These are phyloP conservation scores for Ormosia emarginata DNA, from an alignment of 306 rosid species.

Conservation along the genomic window DNA sequence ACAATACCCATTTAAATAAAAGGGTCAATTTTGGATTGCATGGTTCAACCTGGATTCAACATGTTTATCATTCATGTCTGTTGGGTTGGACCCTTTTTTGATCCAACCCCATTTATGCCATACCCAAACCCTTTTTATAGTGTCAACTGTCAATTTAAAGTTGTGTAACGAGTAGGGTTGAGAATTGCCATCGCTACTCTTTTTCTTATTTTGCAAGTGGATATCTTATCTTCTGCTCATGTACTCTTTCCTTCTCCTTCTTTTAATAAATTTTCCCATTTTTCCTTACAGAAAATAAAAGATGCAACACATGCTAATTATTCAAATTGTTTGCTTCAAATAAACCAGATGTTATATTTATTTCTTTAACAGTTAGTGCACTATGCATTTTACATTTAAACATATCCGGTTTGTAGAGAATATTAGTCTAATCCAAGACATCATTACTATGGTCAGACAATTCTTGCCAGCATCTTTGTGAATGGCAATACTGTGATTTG, in stretches of 20 bases:
- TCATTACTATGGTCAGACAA: conserved; percentile 48
- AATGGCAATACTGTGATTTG: conserved; percentile 55
- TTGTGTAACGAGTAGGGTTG: background rate
- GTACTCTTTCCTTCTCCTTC: background rate
- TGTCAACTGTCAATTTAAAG: background rate
- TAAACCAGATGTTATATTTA: background rate
- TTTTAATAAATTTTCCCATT: background rate
- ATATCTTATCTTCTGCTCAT: background rate
- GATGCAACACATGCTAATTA: background rate
- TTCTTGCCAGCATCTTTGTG: conserved; percentile 56
- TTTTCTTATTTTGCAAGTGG: background rate
- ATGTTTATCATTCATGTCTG: background rate
- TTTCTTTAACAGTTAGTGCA: background rate
- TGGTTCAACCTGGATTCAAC: background rate
- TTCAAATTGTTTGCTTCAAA: background rate
- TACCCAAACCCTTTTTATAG: background rate
- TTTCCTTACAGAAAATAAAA: background rate
- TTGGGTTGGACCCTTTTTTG: background rate
- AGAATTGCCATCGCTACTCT: background rate
- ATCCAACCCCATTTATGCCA: background rate
- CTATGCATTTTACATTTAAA: background rate
- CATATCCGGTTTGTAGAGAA: background rate
- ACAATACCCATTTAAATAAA: background rate
- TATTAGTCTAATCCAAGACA: conserved; percentile 23
- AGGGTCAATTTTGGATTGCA: background rate